Base-by-base conservation (phyloP, 1,139 yeast genomes). In the Meyerozyma athensensis region DNA sequence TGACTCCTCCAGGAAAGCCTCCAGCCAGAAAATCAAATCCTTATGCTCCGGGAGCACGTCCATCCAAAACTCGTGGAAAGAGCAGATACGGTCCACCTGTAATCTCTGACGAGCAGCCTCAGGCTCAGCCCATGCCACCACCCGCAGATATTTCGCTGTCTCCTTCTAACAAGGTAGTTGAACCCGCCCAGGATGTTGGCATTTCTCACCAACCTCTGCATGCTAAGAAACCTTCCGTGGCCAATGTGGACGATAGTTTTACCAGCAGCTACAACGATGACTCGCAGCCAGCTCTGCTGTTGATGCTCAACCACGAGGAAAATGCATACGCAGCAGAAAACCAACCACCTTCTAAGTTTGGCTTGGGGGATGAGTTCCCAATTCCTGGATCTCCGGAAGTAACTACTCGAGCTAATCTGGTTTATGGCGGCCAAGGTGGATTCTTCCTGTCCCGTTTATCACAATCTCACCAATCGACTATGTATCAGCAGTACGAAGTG, bases 331-430 rank as follows among this genome's bases (percentile, higher is more conserved):
- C 59, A 37, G 44, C 38, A 5, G 45, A 36, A 8, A 38, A 42
- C 8, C 42, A 40, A 8, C 43, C 47, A 35, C 41, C 49, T 20
- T 43, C 53, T 4, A 55, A 48, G 4, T 56, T 53, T 41, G 62
- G 58, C 22, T 47, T 54, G 56, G 63, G 4, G 37, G 69, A 66
- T 22, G 70, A 61, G 26, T 70, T 68, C 47, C 69, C 76, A 3
- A 69, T 70, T 19, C 76, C 76, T 2, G 73, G 74, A 4, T 65
- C 74, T 1, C 76, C 76, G 3, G 75, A 69, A 19, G 53, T 56
- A 33, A 66, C 74, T 6, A 68, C 73, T 0, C 49, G 76, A 38
- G 75, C 74, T 22, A 69, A 70, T 45, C 68, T 74, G 4, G 74
- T 69, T 2, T 50, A 68, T 35, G 72, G 70, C 14, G 68, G 67